Evolutionary conservation across 257 asterid species (phyloP), one percentile per base, ranked within the genome.

Genomic region (Datura wrightii): DNA sequence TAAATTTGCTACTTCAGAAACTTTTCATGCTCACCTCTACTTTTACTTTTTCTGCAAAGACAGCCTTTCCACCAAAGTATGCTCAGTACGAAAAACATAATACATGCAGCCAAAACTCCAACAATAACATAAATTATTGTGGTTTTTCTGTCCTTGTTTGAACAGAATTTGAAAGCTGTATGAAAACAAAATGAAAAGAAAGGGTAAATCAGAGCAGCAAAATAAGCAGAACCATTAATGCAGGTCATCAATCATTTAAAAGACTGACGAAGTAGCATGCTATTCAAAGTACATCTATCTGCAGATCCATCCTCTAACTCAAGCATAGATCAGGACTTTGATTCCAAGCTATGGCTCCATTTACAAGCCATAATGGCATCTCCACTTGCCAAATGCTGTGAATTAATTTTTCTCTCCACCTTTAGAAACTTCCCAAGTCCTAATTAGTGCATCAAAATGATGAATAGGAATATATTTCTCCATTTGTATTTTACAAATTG

Each of bases 161-260:
- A 90, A 86, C 98, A 94, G 82, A 91, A 89, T 88, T 85, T 91
- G 86, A 92, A 91, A 86, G 87, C 99, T 94, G 97, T 87, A 11
- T 63, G 48, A 54, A 79, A 37, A 88, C 59, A 60, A 50, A 41
- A 72, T 69, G 70, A 41, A 37, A 58, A 65, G 1, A 82, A 46
- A n/a, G 83, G 34, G 62, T 53, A 80, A 58, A 80, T 80, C 69
- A 36, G 18, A 36, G 53, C 37, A 80, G 67, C 50, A 55, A 79
- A 58, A 19, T n/a, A 18, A 59, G 50, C 37, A 79, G 83, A 55
- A 79, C 37, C 31, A 53, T 37, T 31, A 53, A 36, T 18, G 34
- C 59, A 37, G 82, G 63, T 79, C 66, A n/a, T 2, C 63, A 79
- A 13, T 79, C 24, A 79, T 52, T 50, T 50, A 50, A 53, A 36